Evolutionary conservation across 306 rosid genomes (phyloP).

Genomic region (Pyrus communis): DNA sequence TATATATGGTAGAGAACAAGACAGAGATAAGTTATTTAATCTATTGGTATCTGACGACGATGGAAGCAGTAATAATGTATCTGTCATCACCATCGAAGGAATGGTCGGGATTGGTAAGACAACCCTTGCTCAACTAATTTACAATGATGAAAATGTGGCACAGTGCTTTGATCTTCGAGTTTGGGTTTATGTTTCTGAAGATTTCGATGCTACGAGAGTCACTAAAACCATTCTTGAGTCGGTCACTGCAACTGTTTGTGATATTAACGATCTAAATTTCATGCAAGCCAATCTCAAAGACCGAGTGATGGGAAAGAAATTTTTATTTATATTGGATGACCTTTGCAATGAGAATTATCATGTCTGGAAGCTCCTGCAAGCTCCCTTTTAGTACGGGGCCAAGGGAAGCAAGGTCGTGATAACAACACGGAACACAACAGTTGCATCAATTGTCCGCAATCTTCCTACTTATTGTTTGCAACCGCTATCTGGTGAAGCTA

Average conservation of each 20-base stretch:
- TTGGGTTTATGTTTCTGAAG: background rate
- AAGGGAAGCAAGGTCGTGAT: background rate
- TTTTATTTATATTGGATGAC: background rate
- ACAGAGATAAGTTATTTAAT: background rate
- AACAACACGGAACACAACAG: slow-evolving; percentile 3
- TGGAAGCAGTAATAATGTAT: background rate
- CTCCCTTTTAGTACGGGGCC: background rate
- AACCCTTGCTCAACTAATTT: background rate
- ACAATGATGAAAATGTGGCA: background rate
- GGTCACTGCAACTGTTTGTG: background rate
- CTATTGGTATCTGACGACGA: background rate
- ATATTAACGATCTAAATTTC: background rate
- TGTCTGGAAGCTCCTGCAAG: background rate
- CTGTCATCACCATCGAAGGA: background rate
- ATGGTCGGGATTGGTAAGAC: background rate
- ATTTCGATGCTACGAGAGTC: background rate
- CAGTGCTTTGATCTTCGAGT: background rate
- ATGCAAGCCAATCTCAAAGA: background rate
- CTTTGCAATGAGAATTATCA: background rate
- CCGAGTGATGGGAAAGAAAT: background rate
- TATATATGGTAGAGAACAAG: background rate
- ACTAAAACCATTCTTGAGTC: background rate
- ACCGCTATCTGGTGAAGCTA: background rate
- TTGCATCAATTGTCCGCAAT: background rate
- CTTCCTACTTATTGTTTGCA: background rate